Evolutionary conservation across 495 filamentous ascomycete species (phyloP), one percentile per base, ranked within the genome.

Genomic region (Aspergillus campestris): DNA sequence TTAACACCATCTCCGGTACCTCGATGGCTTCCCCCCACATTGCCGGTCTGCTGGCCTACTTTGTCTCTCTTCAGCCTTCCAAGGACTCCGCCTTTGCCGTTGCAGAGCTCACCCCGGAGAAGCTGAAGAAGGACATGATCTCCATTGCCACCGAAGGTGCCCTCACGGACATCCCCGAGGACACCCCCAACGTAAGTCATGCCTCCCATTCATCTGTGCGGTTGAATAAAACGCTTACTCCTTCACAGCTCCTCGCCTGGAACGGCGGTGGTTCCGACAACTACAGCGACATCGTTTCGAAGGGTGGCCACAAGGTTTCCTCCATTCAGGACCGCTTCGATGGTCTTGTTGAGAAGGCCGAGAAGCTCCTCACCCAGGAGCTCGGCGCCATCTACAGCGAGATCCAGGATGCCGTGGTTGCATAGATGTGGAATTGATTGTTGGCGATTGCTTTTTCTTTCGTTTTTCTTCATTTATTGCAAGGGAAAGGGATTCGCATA

Each of bases 1-100:
- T 82, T 71, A 99, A 99, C 79, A 95, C 87, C 65, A 99, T 99
- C 72, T 99, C 94, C 27, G 94, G 94, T 55, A 99, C 94, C 47
- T 99, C 94, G 27, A 99, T 99, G 94, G 94, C 94, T 44, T 96
- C 91, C 30, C 94, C 94, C 55, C 94, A 99, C 62, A 86, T 99
- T 59, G 84, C 83, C 48, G 94, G 94, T 79, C 85, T 99, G 41
- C 73, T 95, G 54, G 94, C 94, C 67, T 99, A 99, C 77, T 86
- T 91, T 70, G 82, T 99, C 36, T 99, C 94, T 47, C 85, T 99
- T 28, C 89, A 96, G 69, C 94, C 94, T 24, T 66, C 83, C 47
- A 76, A 77, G 50, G 86, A 89, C 66, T 97, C 94, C 44, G 87
- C 83, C 43, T 99, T 84, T 60, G 84, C 90, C 49, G 81, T 95